These are phyloP conservation scores for Podila verticillata DNA, from an alignment of 192 early-diverging fungal species.

Conservation along the genomic window DNA sequence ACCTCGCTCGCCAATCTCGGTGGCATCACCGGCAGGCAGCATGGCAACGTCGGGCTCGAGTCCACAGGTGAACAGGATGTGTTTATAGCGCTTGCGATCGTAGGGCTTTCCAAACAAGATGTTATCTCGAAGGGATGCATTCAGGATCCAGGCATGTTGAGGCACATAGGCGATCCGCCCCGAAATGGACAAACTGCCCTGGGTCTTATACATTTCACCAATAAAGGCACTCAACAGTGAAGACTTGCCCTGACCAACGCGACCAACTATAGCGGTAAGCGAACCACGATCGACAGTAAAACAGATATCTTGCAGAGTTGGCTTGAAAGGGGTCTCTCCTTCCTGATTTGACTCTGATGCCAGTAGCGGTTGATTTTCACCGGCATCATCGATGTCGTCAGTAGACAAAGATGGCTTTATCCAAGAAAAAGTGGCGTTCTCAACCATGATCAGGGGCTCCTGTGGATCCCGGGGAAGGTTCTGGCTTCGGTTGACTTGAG, in stretches of 20 bases:
- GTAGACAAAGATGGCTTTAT: background rate
- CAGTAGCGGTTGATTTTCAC: constrained; percentile 11
- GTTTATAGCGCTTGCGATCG: constrained; percentile 66
- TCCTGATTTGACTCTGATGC: background rate
- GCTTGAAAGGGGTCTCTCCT: background rate
- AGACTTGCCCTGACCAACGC: constrained; percentile 74
- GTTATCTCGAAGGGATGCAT: constrained; percentile 89
- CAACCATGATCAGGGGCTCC: constrained; percentile 6
- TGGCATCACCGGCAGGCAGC: constrained; percentile 76
- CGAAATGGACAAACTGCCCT: constrained; percentile 67
- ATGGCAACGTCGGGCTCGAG: constrained; percentile 76
- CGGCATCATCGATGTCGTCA: background rate
- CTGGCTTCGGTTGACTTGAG: background rate
- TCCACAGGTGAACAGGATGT: constrained; percentile 72
- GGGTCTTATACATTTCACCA: constrained; percentile 84
- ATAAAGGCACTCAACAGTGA: constrained; percentile 63
- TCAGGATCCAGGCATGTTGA: constrained; percentile 96
- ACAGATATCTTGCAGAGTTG: constrained; percentile 27
- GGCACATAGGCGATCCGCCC: constrained; percentile 75
- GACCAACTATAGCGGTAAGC: constrained; percentile 65
- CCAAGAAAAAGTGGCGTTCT: constrained; percentile 16
- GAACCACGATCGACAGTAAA: constrained; percentile 52
- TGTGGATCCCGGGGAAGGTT: background rate
- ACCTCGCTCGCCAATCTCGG: constrained; percentile 73
- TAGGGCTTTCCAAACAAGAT: constrained; percentile 84